A percentile compares a stretch with the other conserved stretches of the same genome.
Conservation (phyloP, 129 eudicot species). For the Mikania micrantha region DNA sequence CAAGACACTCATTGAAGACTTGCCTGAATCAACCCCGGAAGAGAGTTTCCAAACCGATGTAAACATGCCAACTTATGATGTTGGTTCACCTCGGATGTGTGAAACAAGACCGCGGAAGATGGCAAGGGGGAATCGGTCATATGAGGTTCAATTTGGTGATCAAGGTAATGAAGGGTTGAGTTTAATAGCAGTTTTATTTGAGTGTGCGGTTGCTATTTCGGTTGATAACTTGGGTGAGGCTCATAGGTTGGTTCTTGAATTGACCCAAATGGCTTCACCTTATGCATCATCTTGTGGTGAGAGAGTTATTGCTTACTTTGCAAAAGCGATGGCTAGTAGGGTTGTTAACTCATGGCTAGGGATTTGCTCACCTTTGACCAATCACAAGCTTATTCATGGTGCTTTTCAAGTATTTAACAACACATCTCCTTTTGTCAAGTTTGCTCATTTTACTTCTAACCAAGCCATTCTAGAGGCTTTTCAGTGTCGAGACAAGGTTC, state of each 20-base stretch:
- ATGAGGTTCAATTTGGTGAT: slow-evolving; percentile 4
- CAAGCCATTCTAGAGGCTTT: slow-evolving; percentile 83
- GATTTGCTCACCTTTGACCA: slow-evolving; percentile 53
- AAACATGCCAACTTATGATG: slow-evolving; percentile 1
- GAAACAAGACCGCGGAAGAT: slow-evolving; percentile 53
- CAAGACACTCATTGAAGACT: slow-evolving; percentile 65
- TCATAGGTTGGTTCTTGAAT: slow-evolving; percentile 64
- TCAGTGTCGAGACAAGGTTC: slow-evolving; percentile 52
- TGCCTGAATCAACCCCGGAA: slow-evolving; percentile 44
- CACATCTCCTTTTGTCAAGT: slow-evolving; percentile 67
- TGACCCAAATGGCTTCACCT: slow-evolving; percentile 77
- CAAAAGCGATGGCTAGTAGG: slow-evolving; percentile 73
- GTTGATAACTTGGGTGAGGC: slow-evolving; percentile 83
- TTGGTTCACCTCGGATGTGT: slow-evolving; percentile 29
- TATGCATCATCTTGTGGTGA: slow-evolving; percentile 71
- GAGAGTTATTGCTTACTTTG: slow-evolving; percentile 71
- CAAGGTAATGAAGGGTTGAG: slow-evolving; percentile 32
- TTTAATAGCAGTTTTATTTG: slow-evolving; percentile 47
- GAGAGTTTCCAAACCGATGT: slow-evolving; percentile 33
- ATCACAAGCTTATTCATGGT: slow-evolving; percentile 48
- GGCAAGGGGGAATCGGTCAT: slow-evolving; percentile 18
- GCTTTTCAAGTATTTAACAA: slow-evolving; percentile 69
- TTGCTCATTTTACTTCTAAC: slow-evolving; percentile 80
- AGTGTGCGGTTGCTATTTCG: slow-evolving; percentile 83
- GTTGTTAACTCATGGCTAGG: slow-evolving; percentile 80